These are phyloP conservation scores for Lactarius vividus DNA, from an alignment of 768 basidiomycete species.

Conservation along the genomic window DNA sequence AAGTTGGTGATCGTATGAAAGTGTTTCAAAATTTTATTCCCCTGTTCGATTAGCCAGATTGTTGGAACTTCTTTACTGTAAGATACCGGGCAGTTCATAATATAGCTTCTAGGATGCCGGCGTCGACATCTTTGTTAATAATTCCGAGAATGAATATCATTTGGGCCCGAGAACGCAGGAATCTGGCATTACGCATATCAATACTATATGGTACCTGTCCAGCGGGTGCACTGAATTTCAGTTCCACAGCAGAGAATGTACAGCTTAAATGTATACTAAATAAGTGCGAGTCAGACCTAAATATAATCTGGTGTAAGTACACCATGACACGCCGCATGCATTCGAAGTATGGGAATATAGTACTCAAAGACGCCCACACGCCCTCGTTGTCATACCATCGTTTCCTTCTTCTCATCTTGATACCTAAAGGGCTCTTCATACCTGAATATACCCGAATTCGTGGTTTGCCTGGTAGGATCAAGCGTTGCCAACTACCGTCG, in stretches of 20 bases:
- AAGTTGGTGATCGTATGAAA: slow-evolving; percentile 42
- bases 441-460: not conserved
- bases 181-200: not conserved
- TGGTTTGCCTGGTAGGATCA: not conserved
- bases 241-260: not conserved
- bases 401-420: no score
- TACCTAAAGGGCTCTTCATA: not conserved
- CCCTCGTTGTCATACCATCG: no score
- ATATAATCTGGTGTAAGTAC: not conserved
- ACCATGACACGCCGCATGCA: not conserved
- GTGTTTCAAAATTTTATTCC: slow-evolving; percentile 43
- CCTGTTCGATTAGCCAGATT: slow-evolving; percentile 37
- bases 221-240: no score
- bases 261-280: not conserved
- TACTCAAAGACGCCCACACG: not conserved
- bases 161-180: not conserved
- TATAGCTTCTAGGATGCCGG: not conserved
- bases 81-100: not conserved
- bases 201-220: no score
- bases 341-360: not conserved
- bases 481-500: not conserved
- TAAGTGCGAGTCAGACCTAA: not conserved
- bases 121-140: not conserved
- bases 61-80: slow-evolving; percentile 4
- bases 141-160: not conserved